phyloP scores from a whole-genome alignment of 805 yeast species.

The Nakazawaea holstii region DNA sequence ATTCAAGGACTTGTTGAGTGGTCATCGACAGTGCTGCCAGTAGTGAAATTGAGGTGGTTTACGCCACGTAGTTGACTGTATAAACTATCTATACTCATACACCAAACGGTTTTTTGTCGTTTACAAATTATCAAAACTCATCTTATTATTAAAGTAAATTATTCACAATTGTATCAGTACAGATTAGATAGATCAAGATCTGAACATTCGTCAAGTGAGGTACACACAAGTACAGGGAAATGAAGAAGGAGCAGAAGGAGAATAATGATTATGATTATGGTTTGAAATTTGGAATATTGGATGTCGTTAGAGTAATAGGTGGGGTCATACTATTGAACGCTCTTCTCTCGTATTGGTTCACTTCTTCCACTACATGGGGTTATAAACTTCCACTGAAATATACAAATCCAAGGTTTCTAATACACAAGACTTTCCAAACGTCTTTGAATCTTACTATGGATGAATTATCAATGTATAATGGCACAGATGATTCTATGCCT shows the following conservation, averaged over 20 bases:
- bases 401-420: slow-evolving; percentile 36
- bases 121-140: too few species aligned
- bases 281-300: slow-evolving; percentile 27
- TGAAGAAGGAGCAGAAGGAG: not conserved
- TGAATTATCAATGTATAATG: slow-evolving; percentile 46
- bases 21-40: too few species aligned
- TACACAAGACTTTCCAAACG: slow-evolving; percentile 7
- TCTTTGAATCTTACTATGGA: slow-evolving; percentile 32
- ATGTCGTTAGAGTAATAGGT: slow-evolving; percentile 35
- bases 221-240: not conserved
- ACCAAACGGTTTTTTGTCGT: too few species aligned
- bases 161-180: too few species aligned
- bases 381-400: slow-evolving; percentile 38
- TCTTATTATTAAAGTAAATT: too few species aligned
- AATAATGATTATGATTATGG: not conserved
- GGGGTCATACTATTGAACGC: slow-evolving; percentile 44
- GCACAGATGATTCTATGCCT: slow-evolving; percentile 41
- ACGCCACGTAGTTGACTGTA: too few species aligned
- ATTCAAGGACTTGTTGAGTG: too few species aligned
- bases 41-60: too few species aligned
- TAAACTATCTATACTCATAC: too few species aligned
- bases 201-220: too few species aligned
- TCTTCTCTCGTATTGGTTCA: slow-evolving; percentile 50
- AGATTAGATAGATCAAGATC: too few species aligned
- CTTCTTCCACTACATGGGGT: slow-evolving; percentile 59